A percentile compares a stretch with the other conserved stretches of the same genome.
Evolutionary conservation across 2,329 filamentous ascomycete species (phyloP).

Genomic region (Fonsecaea erecta): DNA sequence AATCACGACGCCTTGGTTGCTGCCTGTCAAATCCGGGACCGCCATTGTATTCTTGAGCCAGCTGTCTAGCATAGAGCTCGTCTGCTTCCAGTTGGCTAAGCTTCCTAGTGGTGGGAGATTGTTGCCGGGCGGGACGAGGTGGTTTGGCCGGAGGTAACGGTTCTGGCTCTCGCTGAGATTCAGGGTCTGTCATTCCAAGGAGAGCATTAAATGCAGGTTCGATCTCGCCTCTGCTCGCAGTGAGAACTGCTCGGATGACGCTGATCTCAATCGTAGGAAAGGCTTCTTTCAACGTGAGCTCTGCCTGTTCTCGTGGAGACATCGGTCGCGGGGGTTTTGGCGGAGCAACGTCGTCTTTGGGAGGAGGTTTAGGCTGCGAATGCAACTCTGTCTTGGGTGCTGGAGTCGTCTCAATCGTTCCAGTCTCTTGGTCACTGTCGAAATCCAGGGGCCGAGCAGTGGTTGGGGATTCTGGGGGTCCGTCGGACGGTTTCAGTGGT

Average conservation of each 20-base stretch:
- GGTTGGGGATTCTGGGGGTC: slow-evolving; percentile 56
- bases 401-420: slow-evolving; percentile 36
- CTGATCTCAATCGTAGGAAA: slow-evolving; percentile 81
- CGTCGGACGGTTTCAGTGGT: slow-evolving; percentile 36
- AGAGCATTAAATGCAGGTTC: slow-evolving; percentile 96
- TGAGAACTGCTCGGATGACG: slow-evolving; percentile 85
- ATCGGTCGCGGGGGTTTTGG: slow-evolving; percentile 84
- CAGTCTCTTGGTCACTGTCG: slow-evolving; percentile 59
- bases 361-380: slow-evolving; percentile 36
- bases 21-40: slow-evolving; percentile 49
- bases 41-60: slow-evolving; percentile 78
- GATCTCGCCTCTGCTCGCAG: slow-evolving; percentile 82
- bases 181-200: slow-evolving; percentile 79
- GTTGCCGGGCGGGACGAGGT: slow-evolving; percentile 67
- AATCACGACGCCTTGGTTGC: slow-evolving; percentile 36
- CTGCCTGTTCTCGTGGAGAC: slow-evolving; percentile 80
- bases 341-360: slow-evolving; percentile 52
- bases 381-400: slow-evolving; percentile 39
- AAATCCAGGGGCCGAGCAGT: slow-evolving; percentile 63
- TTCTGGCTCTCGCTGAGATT: slow-evolving; percentile 66
- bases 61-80: slow-evolving; percentile 86
- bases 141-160: slow-evolving; percentile 73
- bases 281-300: slow-evolving; percentile 87
- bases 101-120: slow-evolving; percentile 57
- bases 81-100: slow-evolving; percentile 86